Evolutionary conservation across 2,329 filamentous ascomycete genomes (phyloP), one percentile per base, ranked within the genome.

Genomic region (Monosporascus sp.): DNA sequence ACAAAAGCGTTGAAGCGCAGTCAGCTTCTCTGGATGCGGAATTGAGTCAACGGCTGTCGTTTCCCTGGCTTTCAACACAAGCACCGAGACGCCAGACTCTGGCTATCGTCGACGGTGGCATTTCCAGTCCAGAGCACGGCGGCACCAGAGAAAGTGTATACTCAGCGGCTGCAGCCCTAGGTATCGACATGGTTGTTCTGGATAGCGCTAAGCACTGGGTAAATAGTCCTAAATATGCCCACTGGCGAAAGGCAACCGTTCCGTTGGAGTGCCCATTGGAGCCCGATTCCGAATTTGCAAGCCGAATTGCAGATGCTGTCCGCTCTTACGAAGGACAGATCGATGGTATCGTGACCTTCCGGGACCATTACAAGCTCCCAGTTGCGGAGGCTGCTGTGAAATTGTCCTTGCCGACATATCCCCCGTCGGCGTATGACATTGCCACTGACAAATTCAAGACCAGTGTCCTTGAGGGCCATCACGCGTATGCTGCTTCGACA

Each of bases 401-500:
- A 9, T 58, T 65, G 8, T 62, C 58, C 2, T 55, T 65, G 17
- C 56, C 62, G 7, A 58, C 55, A 14, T 60, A 65, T 44, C 51
- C 46, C 3, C 51, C 59, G 2, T 55, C 55, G 15, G 55, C 64
- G 24, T 65, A 61, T 49, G 59, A 59, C 38, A 55, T 53, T 14
- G 65, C 65, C n/a, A 64, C 60, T 14, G 62, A 66, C 41, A 65
- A 67, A 55, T 61, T 65, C 37, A 54, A 50, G 35, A 54, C 63
- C 9, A 63, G 58, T 3, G 26, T 56, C 1, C 61, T 57, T 52
- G 60, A 62, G 49, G 60, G 61, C 11, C 55, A 60, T 9, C 51
- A 54, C 26, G 55, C 59, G 3, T 60, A 61, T 44, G 48, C 54
- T 40, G 61, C 55, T 1, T 58, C 59, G 5, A 60, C 51, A 15